Base-by-base conservation (phyloP, 192 early-diverging fungal genomes). In the Backusella parvicylindrica region DNA sequence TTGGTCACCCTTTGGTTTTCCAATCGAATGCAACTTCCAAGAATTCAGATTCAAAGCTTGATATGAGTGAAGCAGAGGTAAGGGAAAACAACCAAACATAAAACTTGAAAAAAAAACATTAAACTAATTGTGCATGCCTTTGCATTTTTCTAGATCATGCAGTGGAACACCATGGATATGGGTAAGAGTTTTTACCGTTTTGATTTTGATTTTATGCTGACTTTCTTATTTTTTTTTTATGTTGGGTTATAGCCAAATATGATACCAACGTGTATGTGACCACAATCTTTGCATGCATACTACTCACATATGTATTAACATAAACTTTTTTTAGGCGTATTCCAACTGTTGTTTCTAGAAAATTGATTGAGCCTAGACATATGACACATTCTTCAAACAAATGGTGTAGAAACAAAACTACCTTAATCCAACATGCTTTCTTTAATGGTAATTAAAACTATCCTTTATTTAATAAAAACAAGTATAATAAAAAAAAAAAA, bases 371-470 rank as follows among this genome's bases (percentile, higher is more conserved):
- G 15, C 36, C 74, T 7, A 75, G 43, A 53, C 74, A 75, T 56
- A 75, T 75, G 74, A 75, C 74, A 9, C 66, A 75, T 50, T 65
- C 74, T 37, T 43, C 32, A 2, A 66, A 67, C 31, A 43, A 65
- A 26, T 75, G 74, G 74, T 75, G 41, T 23, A 64, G 66, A 49
- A 75, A 68, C 74, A 75, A 75, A 32, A 75, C 64, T 0, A 47
- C 35, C 26, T 26, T 75, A 32, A 68, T 75, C 53, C 74, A 75
- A 26, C 66, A 68, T 26, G 74, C 74, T 33, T 75, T 75, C 43
- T 75, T 75, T 33, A 75, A 75, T 50, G 74, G 74, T 75, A 68
- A 12, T n/a, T n/a, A n/a, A n/a, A n/a, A n/a, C n/a, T n/a, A n/a
- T n/a, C n/a, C n/a, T n/a, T n/a, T n/a, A n/a, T n/a, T n/a, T n/a